Conservation (phyloP, 139 green algal species). For the Mesotaenium endlicherianum region DNA sequence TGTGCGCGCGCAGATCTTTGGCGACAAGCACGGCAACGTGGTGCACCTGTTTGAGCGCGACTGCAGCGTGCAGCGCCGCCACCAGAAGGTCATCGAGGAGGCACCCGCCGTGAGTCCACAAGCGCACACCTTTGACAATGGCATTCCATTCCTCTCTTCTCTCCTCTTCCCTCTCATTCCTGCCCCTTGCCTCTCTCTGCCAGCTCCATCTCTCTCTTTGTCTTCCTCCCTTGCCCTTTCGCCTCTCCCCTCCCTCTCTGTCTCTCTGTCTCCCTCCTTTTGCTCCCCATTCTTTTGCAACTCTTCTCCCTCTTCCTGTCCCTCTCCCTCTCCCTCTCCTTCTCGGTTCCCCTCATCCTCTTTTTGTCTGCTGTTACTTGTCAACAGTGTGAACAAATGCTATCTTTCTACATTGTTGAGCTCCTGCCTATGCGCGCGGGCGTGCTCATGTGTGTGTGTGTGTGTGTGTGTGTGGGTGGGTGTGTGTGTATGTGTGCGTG, state of each 20-base stretch:
- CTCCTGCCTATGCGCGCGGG: too few relatives aligned
- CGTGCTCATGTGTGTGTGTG: too few relatives aligned
- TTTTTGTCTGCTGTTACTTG: too few relatives aligned
- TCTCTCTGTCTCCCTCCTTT: background rate
- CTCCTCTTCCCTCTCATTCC: too few relatives aligned
- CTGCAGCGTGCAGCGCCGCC: slow-evolving; percentile 90
- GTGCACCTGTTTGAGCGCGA: slow-evolving; percentile 94
- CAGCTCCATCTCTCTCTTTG: background rate
- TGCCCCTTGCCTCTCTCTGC: too few relatives aligned
- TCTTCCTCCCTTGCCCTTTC: background rate
- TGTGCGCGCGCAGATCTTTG: slow-evolving; percentile 3
- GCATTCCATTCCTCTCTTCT: too few relatives aligned
- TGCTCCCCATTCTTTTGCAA: background rate
- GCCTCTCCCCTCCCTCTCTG: background rate
- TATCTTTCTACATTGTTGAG: too few relatives aligned
- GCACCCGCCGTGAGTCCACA: slow-evolving; percentile 14
- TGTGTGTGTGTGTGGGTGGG: too few relatives aligned
- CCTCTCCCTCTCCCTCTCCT: background rate
- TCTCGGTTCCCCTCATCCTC: too few relatives aligned
- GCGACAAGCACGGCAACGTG: slow-evolving; percentile 86
- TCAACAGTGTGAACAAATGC: too few relatives aligned
- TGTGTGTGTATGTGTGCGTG: too few relatives aligned
- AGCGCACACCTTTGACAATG: too few relatives aligned
- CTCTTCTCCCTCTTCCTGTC: background rate
- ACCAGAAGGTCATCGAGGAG: slow-evolving; percentile 79